These are phyloP conservation scores for Hypoxylon sp. DNA, from an alignment of 2,329 filamentous ascomycete species.

Conservation along the genomic window DNA sequence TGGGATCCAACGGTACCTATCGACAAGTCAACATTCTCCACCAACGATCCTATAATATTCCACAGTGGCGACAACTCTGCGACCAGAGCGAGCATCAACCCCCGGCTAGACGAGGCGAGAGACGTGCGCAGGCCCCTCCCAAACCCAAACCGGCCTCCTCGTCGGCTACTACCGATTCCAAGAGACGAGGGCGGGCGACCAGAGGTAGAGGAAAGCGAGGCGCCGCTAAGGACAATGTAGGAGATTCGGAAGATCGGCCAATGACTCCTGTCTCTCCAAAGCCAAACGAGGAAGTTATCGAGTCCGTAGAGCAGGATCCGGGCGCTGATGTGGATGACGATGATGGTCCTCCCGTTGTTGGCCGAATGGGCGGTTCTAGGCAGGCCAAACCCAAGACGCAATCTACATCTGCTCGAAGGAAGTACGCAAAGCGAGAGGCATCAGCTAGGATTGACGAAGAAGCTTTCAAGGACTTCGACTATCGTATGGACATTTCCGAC, in stretches of 20 bases:
- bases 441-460: conserved; percentile 88
- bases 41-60: conserved; percentile 94
- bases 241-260: conserved; percentile 64
- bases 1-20: conserved; percentile 94
- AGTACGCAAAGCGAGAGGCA: conserved; percentile 85
- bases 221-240: conserved; percentile 57
- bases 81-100: conserved; percentile 97
- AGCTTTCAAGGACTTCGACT: conserved; percentile 92
- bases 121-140: conserved; percentile 73
- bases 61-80: conserved; percentile 94
- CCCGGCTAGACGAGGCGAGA: conserved; percentile 88
- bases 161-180: conserved; percentile 55
- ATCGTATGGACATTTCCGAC: conserved; percentile 87
- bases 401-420: conserved; percentile 87
- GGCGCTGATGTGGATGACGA: conserved; percentile 64
- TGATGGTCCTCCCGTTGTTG: conserved; percentile 58
- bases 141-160: conserved; percentile 61
- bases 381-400: conserved; percentile 73
- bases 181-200: conserved; percentile 59
- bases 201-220: conserved; percentile 58
- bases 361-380: conserved; percentile 66
- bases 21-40: conserved; percentile 98
- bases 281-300: conserved; percentile 58
- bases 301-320: conserved; percentile 67
- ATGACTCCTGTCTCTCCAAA: conserved; percentile 72